Evolutionary conservation across 2,329 filamentous ascomycete genomes (phyloP).

Genomic region (Nannizzia gypsea): DNA sequence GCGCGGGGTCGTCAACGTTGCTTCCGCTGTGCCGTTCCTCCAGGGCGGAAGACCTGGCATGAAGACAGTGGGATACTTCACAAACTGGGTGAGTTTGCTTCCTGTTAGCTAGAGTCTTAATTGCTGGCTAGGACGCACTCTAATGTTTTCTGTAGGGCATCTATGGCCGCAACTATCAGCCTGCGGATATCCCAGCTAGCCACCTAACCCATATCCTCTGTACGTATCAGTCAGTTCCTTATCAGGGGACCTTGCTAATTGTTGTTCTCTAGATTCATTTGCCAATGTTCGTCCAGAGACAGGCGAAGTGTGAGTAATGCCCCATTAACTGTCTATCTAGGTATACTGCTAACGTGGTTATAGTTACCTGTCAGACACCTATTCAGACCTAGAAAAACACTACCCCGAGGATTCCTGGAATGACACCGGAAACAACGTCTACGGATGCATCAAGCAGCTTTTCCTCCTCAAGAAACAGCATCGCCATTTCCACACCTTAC

Average conservation of each 20-base stretch:
- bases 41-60: neutral
- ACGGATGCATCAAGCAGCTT: conserved; percentile 68
- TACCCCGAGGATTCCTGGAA: conserved; percentile 56
- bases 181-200: conserved; percentile 67
- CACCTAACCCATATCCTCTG: conserved; percentile 79
- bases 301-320: conserved; percentile 56
- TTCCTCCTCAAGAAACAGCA: conserved; percentile 64
- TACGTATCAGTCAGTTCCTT: conserved; percentile 3
- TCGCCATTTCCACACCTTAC: conserved; percentile 63
- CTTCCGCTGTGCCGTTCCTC: neutral
- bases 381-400: conserved; percentile 57
- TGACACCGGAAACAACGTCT: conserved; percentile 59
- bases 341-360: conserved; percentile 5
- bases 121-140: neutral
- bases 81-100: conserved; percentile 31
- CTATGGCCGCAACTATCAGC: conserved; percentile 71
- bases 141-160: conserved; percentile 47
- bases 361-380: conserved; percentile 50
- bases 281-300: conserved; percentile 69
- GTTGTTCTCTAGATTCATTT: conserved; percentile 52
- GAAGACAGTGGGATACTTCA: conserved; percentile 33
- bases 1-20: neutral
- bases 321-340: neutral
- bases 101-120: neutral
- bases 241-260: neutral